Base-by-base conservation (phyloP, 176 grass and related monocot genomes). In the Leersia perrieri region DNA sequence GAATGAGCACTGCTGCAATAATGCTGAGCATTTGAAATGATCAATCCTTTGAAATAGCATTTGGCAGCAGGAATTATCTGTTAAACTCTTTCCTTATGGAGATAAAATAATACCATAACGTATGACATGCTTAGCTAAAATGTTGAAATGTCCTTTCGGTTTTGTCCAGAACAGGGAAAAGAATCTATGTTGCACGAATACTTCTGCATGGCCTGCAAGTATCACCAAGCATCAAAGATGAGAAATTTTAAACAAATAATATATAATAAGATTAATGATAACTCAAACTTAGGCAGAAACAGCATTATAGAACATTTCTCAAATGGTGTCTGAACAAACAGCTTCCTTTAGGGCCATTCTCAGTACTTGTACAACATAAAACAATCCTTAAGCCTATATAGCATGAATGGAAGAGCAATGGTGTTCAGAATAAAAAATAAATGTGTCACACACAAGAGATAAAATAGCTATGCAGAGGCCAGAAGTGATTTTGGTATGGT, bases 61-160 rank as follows among this genome's bases (percentile, higher is more conserved):
- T 74, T 74, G 9, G 60, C 58, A 87, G 62, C 4, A 75, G 76
- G 84, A 74, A 80, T 12, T 69, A 75, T 74, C 40, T 33, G 35
- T 26, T 67, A 75, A 33, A 87, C 33, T 80, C 15, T 63, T 32
- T 65, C 55, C 41, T 75, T 81, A 60, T 55, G 15, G 34, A 73
- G 26, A 80, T 60, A 33, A 45, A 22, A 60, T 26, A 36, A 35
- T 33, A 38, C 22, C 22, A 75, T 14, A 57, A 49, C 10, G 10
- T 11, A 75, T 36, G 6, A 3, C 45, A 75, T 36, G 31, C 29
- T n/a, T 55, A 12, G 29, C 29, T 49, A 73, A 49, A 73, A 9
- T 26, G 49, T 53, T n/a, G 30, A 11, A 33, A 55, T 74, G 30
- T 11, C 47, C 40, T 57, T 74, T 31, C 57, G 27, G 69, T 49